A percentile compares a stretch with the other conserved stretches of the same genome.
Evolutionary conservation across 2,329 filamentous ascomycete genomes (phyloP).

Genomic region (Calonectria hongkongensis): DNA sequence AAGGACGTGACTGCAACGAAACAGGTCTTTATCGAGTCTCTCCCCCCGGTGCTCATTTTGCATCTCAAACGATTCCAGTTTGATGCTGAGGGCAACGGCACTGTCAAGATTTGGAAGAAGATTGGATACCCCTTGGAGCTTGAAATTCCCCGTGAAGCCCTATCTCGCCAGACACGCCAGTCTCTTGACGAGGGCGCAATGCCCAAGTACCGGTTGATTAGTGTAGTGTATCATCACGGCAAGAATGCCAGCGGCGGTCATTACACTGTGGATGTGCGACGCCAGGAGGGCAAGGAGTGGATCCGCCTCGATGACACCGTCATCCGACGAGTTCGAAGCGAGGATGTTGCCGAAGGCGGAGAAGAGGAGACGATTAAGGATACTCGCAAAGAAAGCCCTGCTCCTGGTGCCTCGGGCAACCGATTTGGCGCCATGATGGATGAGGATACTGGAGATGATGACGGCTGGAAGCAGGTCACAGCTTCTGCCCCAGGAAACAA

Average conservation of each 20-base stretch:
- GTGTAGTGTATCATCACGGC: conserved; percentile 97
- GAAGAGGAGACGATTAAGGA: conserved; percentile 85
- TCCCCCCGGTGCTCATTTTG: conserved; percentile 93
- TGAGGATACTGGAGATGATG: conserved; percentile 79
- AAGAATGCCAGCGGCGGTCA: conserved; percentile 97
- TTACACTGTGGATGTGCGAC: conserved; percentile 97
- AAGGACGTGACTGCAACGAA: conserved; percentile 88
- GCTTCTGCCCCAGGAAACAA: conserved; percentile 79
- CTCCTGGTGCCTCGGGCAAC: conserved; percentile 74
- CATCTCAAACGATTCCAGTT: conserved; percentile 99
- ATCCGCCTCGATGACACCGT: conserved; percentile 95
- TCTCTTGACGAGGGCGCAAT: conserved; percentile 79
- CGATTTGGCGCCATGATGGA: conserved; percentile 83
- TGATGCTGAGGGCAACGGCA: conserved; percentile 85
- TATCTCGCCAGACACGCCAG: conserved; percentile 83
- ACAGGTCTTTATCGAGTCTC: conserved; percentile 93
- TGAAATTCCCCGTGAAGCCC: conserved; percentile 92
- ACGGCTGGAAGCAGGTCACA: conserved; percentile 89
- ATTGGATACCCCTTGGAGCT: conserved; percentile 95
- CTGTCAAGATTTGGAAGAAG: conserved; percentile 99
- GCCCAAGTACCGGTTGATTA: conserved; percentile 89
- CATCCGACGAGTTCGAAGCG: conserved; percentile 87
- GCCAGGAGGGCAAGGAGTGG: conserved; percentile 97
- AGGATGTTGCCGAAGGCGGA: conserved; percentile 92
- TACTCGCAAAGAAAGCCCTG: conserved; percentile 50